phyloP scores from a whole-genome alignment of 345 rosid species.

The Clausena lansium region DNA sequence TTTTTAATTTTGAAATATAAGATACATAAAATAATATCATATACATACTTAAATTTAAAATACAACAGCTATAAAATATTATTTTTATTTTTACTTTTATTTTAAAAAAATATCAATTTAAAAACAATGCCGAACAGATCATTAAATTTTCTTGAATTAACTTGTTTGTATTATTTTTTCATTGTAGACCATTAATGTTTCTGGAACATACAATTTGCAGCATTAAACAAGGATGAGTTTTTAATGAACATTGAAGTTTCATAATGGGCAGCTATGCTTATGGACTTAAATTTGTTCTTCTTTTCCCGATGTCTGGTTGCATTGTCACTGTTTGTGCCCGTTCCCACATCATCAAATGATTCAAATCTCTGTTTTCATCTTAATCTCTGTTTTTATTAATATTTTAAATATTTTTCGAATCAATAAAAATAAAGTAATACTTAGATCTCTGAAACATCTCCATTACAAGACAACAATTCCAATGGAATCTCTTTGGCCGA shows the following conservation, averaged over 20 bases:
- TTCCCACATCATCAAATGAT: no score
- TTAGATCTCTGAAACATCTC: background rate
- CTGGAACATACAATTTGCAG: background rate
- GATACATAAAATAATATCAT: no score
- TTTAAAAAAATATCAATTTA: no score
- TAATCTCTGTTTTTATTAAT: background rate
- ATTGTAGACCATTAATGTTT: no score
- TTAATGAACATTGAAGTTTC: background rate
- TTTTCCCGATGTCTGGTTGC: background rate
- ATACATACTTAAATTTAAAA: no score
- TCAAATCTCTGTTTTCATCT: background rate
- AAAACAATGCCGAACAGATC: no score
- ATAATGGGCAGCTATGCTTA: background rate
- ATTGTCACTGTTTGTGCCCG: background rate
- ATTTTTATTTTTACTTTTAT: no score
- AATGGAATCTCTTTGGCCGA: background rate
- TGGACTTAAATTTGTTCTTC: background rate
- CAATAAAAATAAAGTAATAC: background rate
- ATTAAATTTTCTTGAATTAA: no score
- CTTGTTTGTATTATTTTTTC: no score
- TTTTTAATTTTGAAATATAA: no score
- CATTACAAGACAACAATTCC: constrained; percentile 18
- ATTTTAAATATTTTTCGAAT: no score
- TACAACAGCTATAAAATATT: no score
- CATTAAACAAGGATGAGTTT: background rate